A percentile compares a stretch with the other conserved stretches of the same genome.
These are phyloP conservation scores for Leccinum angustisporum DNA, from an alignment of 1,284 basidiomycete genomes.

Conservation along the genomic window DNA sequence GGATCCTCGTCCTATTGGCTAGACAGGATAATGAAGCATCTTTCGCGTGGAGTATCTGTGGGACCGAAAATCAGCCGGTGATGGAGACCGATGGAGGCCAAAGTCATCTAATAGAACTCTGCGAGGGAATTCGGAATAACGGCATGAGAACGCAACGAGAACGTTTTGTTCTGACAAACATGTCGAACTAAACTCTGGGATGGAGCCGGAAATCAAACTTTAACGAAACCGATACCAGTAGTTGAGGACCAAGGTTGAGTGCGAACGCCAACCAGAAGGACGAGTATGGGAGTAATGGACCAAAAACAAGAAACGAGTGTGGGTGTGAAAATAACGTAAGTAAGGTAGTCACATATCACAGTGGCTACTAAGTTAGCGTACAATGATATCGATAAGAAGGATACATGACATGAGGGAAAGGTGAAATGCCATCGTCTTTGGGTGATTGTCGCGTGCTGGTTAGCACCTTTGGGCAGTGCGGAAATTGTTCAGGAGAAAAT, in stretches of 20 bases:
- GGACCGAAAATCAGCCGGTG: neutral
- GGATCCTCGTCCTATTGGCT: neutral
- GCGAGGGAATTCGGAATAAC: neutral
- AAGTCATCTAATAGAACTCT: neutral
- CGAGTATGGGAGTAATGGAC: constrained; percentile 2
- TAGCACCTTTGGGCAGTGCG: constrained; percentile 4
- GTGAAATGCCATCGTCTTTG: constrained; percentile 6
- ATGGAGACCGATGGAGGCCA: neutral
- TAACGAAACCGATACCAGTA: neutral
- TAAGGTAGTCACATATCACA: constrained; percentile 8
- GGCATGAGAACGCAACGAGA: neutral
- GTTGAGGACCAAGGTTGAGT: neutral
- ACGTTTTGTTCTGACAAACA: neutral
- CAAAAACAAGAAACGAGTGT: constrained; percentile 5
- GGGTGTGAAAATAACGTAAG: constrained; percentile 24
- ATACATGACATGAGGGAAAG: constrained; percentile 1
- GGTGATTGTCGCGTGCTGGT: constrained; percentile 7
- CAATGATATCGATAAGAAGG: constrained; percentile 10
- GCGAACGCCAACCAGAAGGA: neutral
- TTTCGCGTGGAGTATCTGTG: constrained; percentile 3
- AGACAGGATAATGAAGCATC: neutral
- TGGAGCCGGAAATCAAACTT: neutral
- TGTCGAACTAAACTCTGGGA: neutral
- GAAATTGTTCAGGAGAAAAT: constrained; percentile 15
- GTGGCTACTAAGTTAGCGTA: neutral